Percentiles rank a stretch among this genome's conserved stretches.
Conservation (phyloP, 768 basidiomycete genomes). For the Macrolepiota albuminosa region DNA sequence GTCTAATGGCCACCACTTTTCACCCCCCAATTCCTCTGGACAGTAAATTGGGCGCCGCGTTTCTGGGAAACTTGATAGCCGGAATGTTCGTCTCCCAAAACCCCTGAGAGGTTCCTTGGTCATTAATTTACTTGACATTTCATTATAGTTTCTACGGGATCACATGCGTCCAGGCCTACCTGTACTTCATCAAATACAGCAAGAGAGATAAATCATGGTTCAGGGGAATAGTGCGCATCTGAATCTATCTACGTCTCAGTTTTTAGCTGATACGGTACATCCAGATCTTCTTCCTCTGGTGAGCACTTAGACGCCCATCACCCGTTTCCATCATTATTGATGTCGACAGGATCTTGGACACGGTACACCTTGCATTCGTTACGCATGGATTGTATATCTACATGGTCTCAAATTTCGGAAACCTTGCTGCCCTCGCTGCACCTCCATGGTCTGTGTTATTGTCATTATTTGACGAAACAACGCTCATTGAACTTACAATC, state of each 20-base stretch:
- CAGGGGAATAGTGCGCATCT: constrained; percentile 7
- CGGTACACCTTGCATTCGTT: constrained; percentile 6
- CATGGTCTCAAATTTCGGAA: constrained; percentile 10
- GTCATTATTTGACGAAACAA: no score
- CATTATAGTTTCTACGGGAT: constrained; percentile 8
- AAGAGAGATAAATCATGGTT: constrained; percentile 5
- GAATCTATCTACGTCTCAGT: background rate
- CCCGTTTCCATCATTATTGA: background rate
- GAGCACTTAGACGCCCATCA: background rate
- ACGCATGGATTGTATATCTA: constrained; percentile 8
- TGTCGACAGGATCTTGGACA: constrained; percentile 5
- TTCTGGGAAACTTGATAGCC: constrained; percentile 16
- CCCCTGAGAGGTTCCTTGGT: constrained; percentile 26
- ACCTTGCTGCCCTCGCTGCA: background rate
- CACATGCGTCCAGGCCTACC: constrained; percentile 6
- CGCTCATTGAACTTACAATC: background rate
- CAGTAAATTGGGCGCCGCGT: constrained; percentile 40
- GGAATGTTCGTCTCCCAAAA: constrained; percentile 13
- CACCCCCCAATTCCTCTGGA: constrained; percentile 19
- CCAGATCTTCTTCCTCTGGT: constrained; percentile 10
- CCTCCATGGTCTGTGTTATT: constrained; percentile 4
- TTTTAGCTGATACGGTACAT: background rate
- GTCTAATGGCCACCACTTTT: background rate
- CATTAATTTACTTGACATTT: background rate
- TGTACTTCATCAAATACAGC: constrained; percentile 3